Conservation (phyloP, 1,139 yeast genomes). For the Debaryomyces sp. region DNA sequence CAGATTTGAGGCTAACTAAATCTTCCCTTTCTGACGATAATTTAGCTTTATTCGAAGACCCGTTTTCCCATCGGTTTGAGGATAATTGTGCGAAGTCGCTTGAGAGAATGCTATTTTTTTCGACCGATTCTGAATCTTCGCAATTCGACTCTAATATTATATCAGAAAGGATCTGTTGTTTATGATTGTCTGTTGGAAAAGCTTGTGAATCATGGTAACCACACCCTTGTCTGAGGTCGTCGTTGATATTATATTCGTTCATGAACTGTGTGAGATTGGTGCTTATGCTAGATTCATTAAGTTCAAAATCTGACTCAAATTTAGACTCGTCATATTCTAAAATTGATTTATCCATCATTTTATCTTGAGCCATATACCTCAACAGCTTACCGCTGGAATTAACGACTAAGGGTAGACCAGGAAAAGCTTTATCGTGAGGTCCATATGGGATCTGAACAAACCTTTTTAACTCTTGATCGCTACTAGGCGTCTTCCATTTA, state of each 20-base stretch:
- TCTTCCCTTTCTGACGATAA: not conserved
- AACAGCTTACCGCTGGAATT: constrained; percentile 9
- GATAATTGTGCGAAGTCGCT: constrained; percentile 8
- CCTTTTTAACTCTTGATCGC: constrained; percentile 7
- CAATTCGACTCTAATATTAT: constrained; percentile 3
- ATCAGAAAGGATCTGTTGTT: not conserved
- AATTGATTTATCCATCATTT: not conserved
- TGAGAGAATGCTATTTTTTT: not conserved
- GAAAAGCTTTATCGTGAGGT: constrained; percentile 13
- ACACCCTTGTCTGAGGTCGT: not conserved
- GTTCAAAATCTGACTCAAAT: constrained; percentile 2
- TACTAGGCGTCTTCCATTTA: constrained; percentile 6
- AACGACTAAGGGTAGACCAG: constrained; percentile 12
- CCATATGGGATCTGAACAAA: constrained; percentile 15
- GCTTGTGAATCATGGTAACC: not conserved
- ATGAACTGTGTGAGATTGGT: constrained; percentile 7
- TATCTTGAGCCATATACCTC: not conserved
- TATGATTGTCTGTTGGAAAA: not conserved
- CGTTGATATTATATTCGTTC: not conserved
- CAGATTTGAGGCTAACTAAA: constrained; percentile 6
- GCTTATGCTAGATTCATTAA: constrained; percentile 4
- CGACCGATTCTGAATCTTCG: not conserved
- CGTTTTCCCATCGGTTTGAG: not conserved
- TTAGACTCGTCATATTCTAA: constrained; percentile 5
- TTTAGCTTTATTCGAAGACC: not conserved